Evolutionary conservation across 2,329 filamentous ascomycete species (phyloP), one percentile per base, ranked within the genome.

Genomic region (Xylariaceae sp.): DNA sequence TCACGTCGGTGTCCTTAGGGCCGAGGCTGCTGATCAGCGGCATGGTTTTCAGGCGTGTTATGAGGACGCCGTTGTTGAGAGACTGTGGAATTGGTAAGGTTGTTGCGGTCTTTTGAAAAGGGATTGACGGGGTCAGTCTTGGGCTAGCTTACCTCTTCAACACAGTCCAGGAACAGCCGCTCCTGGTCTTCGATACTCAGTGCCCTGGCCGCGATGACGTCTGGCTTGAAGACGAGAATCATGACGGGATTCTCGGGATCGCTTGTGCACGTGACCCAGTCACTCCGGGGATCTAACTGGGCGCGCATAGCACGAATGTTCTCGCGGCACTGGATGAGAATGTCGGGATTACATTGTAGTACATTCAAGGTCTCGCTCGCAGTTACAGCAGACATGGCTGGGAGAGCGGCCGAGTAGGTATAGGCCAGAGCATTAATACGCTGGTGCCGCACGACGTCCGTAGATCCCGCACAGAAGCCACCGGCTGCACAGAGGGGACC

Each of bases 401-500:
- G 94, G 33, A 99, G 78, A 6, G 94, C 94, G 2, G 94, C 94
- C 28, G 93, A 97, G 75, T 90, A 99, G 3, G 94, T 97, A 71
- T 97, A 99, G 0, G 93, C 88, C 1, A 89, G 85, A 5, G 93
- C 90, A 9, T 89, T 90, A 65, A 99, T 92, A 60, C 94, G 91
- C 73, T 99, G 94, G 67, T 99, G 94, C 69, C 95, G 90, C 16
- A 97, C 89, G 16, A 97, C 92, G 67, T 97, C 94, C 59, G 87
- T 86, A 38, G 87, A 87, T 16, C 92, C 93, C 14, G 93, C 92
- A 69, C 94, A 99, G 77, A 99, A 99, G 14, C 94, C 94, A 61
- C 95, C 94, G 50, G 92, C 93, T 10, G 90, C 91, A 66, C 93
- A 94, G 36, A 99, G 79, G 14, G 92, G 88, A 2, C 94, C 93